phyloP scores from a whole-genome alignment of 495 filamentous ascomycete genomes.

The Bathelium albidoporum region DNA sequence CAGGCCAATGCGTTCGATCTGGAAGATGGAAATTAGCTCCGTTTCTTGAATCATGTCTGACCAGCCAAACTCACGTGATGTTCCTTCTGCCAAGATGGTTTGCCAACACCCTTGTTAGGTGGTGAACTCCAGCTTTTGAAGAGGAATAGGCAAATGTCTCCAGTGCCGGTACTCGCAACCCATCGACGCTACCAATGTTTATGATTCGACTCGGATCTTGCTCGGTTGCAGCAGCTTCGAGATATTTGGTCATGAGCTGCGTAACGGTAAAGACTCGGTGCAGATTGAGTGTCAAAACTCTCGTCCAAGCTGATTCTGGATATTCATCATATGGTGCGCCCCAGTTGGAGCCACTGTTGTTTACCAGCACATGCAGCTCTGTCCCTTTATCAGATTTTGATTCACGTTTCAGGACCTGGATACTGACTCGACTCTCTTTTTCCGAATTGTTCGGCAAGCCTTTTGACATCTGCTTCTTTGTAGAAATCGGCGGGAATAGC shows the following conservation, averaged over 20 bases:
- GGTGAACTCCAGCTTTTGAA: slow-evolving; percentile 37
- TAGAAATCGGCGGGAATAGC: slow-evolving; percentile 64
- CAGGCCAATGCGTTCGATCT: slow-evolving; percentile 57
- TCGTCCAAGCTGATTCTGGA: slow-evolving; percentile 56
- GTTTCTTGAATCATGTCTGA: slow-evolving; percentile 32
- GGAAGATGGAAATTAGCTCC: slow-evolving; percentile 20
- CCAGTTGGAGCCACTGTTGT: slow-evolving; percentile 70
- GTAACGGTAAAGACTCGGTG: slow-evolving; percentile 73
- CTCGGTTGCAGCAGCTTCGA: slow-evolving; percentile 44
- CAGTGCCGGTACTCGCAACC: slow-evolving; percentile 52
- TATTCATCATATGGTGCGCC: slow-evolving; percentile 59
- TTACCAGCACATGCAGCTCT: slow-evolving; percentile 67
- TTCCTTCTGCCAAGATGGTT: slow-evolving; percentile 34
- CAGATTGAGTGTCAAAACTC: slow-evolving; percentile 70
- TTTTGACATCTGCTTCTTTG: slow-evolving; percentile 58
- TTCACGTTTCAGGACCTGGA: neutral
- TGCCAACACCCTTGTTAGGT: slow-evolving; percentile 32
- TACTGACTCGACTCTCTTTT: slow-evolving; percentile 50
- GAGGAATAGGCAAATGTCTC: slow-evolving; percentile 55
- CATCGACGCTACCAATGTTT: slow-evolving; percentile 67
- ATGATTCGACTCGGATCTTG: slow-evolving; percentile 55
- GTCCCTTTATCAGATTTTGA: neutral
- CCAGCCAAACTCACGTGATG: slow-evolving; percentile 33
- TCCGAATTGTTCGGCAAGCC: slow-evolving; percentile 51
- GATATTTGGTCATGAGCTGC: slow-evolving; percentile 58